phyloP scores from a whole-genome alignment of 2,329 filamentous ascomycete species.

The Podosphaera fusca region DNA sequence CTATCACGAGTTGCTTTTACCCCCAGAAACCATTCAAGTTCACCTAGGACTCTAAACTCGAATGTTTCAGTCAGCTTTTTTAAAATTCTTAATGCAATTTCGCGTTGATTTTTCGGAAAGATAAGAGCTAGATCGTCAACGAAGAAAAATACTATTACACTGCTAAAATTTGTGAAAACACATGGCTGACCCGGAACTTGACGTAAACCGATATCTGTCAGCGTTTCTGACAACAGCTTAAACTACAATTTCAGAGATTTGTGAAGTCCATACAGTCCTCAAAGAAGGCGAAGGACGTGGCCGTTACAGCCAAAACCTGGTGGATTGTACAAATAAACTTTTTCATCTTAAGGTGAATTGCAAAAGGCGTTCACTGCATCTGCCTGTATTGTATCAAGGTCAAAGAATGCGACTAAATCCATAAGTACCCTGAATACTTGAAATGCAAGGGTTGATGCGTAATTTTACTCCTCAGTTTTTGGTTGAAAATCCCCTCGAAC shows the following conservation, averaged over 20 bases:
- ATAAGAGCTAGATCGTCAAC: neutral
- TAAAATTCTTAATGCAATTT: neutral
- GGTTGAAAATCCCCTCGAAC: neutral
- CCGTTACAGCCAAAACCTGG: neutral
- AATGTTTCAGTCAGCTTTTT: neutral
- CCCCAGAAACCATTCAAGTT: neutral
- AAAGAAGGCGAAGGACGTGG: neutral
- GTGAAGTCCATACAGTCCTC: neutral
- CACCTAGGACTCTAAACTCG: neutral
- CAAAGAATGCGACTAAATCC: neutral
- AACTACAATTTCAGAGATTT: neutral
- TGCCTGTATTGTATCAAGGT: neutral
- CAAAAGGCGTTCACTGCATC: neutral
- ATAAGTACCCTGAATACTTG: neutral
- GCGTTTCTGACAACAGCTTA: neutral
- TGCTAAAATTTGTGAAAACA: neutral
- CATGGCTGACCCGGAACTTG: neutral
- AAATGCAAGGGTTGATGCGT: neutral
- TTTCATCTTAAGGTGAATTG: neutral
- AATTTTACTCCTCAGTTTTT: neutral
- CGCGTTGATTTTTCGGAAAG: neutral
- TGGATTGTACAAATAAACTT: neutral
- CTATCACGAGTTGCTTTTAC: neutral
- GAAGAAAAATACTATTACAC: neutral
- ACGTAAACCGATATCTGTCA: neutral